Evolutionary conservation across 2,329 filamentous ascomycete genomes (phyloP).

Genomic region (Tolypocladium endophyticum): DNA sequence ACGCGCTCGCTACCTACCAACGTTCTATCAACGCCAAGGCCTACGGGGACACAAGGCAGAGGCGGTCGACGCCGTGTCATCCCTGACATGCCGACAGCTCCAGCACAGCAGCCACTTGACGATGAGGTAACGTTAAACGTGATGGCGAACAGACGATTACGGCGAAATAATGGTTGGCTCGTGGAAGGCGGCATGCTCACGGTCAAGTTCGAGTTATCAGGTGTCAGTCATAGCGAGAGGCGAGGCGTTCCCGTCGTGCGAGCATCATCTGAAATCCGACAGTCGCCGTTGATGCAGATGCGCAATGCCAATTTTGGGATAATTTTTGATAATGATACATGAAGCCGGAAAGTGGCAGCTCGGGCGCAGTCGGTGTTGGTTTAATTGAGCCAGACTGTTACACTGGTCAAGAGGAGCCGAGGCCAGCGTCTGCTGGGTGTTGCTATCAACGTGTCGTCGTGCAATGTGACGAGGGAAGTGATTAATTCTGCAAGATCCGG

Average conservation of each 20-base stretch:
- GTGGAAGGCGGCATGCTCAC: slow-evolving; percentile 20
- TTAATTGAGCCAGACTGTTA: slow-evolving; percentile 22
- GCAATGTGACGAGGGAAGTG: slow-evolving; percentile 25
- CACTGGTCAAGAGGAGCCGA: slow-evolving; percentile 19
- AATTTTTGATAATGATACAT: slow-evolving; percentile 16
- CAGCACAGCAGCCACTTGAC: background rate
- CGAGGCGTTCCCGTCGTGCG: slow-evolving; percentile 6
- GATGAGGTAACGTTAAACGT: slow-evolving; percentile 1
- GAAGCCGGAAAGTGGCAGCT: slow-evolving; percentile 16
- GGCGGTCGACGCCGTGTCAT: background rate
- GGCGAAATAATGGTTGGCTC: slow-evolving; percentile 16
- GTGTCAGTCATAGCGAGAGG: slow-evolving; percentile 15
- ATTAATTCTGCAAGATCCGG: slow-evolving; percentile 29
- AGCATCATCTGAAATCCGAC: slow-evolving; percentile 11
- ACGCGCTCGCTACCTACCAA: background rate
- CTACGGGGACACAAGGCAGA: background rate
- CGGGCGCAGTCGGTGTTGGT: slow-evolving; percentile 19
- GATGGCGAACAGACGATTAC: slow-evolving; percentile 18
- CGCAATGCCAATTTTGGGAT: slow-evolving; percentile 13
- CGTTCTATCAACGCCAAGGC: background rate
- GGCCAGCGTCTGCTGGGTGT: slow-evolving; percentile 22
- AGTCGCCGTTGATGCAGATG: slow-evolving; percentile 15
- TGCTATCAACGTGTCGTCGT: slow-evolving; percentile 26
- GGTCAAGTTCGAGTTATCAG: slow-evolving; percentile 17
- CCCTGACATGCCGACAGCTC: background rate